Percentiles rank a stretch among this genome's conserved stretches.
phyloP scores from a whole-genome alignment of 2,329 filamentous ascomycete species.

The Tothia fuscella region DNA sequence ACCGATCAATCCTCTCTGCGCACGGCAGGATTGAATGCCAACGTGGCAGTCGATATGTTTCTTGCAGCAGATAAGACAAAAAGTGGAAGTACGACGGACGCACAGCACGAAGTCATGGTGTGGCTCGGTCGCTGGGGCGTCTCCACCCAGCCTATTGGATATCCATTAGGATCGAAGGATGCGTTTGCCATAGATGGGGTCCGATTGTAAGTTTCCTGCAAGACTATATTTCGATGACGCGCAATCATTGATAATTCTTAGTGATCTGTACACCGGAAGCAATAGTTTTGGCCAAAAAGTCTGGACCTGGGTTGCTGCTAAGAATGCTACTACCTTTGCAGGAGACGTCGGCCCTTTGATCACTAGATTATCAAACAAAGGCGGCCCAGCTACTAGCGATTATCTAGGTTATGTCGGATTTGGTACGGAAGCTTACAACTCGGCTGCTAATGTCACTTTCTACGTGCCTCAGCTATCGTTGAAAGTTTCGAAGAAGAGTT shows the following conservation, averaged over 20 bases:
- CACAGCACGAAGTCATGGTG: constrained; percentile 44
- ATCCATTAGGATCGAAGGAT: constrained; percentile 19
- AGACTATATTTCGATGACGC: not conserved
- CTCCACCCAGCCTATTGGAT: constrained; percentile 38
- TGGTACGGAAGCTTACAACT: constrained; percentile 39
- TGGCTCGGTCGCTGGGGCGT: constrained; percentile 40
- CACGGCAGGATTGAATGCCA: constrained; percentile 32
- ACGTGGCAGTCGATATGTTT: constrained; percentile 50
- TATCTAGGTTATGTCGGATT: constrained; percentile 43
- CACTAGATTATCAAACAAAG: constrained; percentile 26
- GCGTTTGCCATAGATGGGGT: constrained; percentile 30
- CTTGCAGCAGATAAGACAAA: constrained; percentile 34
- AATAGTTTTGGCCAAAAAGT: constrained; percentile 35
- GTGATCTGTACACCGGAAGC: constrained; percentile 31
- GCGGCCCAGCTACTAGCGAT: constrained; percentile 30
- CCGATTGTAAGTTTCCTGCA: constrained; percentile 20
- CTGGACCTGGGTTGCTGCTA: constrained; percentile 36
- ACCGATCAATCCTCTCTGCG: constrained; percentile 26
- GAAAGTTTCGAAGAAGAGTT: no score
- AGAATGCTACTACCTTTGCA: constrained; percentile 29
- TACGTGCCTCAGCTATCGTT: constrained; percentile 26
- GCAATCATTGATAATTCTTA: constrained; percentile 13
- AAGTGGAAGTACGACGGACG: constrained; percentile 27
- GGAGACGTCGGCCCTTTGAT: constrained; percentile 38
- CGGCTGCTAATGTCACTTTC: constrained; percentile 37